Percentiles rank a stretch among this genome's conserved stretches.
Conservation (phyloP, 495 filamentous ascomycete genomes). For the Neurospora cerealis region DNA sequence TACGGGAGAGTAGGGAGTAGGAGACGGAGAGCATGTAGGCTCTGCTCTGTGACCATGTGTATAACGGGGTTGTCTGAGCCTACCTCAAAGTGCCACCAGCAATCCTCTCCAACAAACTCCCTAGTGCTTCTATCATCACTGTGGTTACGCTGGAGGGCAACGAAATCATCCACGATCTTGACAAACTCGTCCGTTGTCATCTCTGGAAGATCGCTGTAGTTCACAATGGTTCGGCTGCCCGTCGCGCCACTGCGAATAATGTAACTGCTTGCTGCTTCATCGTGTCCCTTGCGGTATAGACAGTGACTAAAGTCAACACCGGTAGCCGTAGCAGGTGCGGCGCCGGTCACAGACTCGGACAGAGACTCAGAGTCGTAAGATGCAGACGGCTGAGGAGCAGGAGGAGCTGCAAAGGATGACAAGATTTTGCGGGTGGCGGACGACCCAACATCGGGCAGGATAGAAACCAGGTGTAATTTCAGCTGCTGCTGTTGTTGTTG, state of each 20-base stretch:
- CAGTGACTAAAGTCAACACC: slow-evolving; percentile 40
- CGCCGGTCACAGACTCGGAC: slow-evolving; percentile 9
- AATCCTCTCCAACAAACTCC: slow-evolving; percentile 9
- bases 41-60: background rate
- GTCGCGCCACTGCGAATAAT: slow-evolving; percentile 52
- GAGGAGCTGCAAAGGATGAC: slow-evolving; percentile 27
- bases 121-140: slow-evolving; percentile 12
- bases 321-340: background rate
- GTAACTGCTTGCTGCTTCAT: slow-evolving; percentile 58
- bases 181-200: slow-evolving; percentile 52
- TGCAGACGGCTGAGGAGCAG: background rate
- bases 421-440: slow-evolving; percentile 27
- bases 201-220: slow-evolving; percentile 56
- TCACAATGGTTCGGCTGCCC: slow-evolving; percentile 59
- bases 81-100: slow-evolving; percentile 73
- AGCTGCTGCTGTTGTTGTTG: slow-evolving; percentile 1
- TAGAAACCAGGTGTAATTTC: slow-evolving; percentile 30
- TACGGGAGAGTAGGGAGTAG: background rate
- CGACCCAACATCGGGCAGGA: slow-evolving; percentile 23
- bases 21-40: background rate
- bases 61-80: slow-evolving; percentile 3
- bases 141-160: background rate
- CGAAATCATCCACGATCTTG: slow-evolving; percentile 6
- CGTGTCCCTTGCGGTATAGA: slow-evolving; percentile 46
- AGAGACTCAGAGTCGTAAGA: background rate